These are phyloP conservation scores for Fusarium hostae DNA, from an alignment of 2,329 filamentous ascomycete genomes.

Conservation along the genomic window DNA sequence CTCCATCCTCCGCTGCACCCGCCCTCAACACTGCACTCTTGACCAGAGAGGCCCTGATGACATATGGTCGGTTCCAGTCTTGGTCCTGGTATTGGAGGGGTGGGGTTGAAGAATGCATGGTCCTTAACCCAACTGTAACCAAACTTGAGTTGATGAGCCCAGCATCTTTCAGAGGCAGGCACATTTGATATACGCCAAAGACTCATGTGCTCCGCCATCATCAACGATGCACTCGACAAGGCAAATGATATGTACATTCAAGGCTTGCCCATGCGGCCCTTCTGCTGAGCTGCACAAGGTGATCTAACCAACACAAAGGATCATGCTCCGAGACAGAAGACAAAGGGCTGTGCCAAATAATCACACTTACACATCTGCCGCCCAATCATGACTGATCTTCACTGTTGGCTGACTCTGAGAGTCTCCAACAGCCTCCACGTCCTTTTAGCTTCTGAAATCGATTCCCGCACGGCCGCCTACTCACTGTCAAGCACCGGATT, in stretches of 20 bases:
- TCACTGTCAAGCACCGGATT: conserved; percentile 30
- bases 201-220: conserved; percentile 36
- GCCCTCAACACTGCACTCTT: conserved; percentile 11
- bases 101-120: conserved; percentile 29
- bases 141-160: conserved; percentile 15
- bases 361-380: conserved; percentile 18
- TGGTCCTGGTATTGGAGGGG: conserved; percentile 31
- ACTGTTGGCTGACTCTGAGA: conserved; percentile 26
- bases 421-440: conserved; percentile 19
- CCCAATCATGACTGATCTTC: conserved; percentile 23
- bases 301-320: conserved; percentile 25
- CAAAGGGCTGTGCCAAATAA: conserved; percentile 40
- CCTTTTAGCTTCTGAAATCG: conserved; percentile 17
- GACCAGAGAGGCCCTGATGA: conserved; percentile 22
- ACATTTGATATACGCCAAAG: conserved; percentile 30
- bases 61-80: conserved; percentile 22
- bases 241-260: conserved; percentile 11
- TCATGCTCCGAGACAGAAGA: conserved; percentile 29
- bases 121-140: conserved; percentile 17
- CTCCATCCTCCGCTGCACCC: conserved; percentile 30
- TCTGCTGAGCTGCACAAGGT: conserved; percentile 33
- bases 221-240: conserved; percentile 19
- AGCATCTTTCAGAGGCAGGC: conserved; percentile 9
- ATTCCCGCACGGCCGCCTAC: conserved; percentile 23
- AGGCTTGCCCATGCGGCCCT: conserved; percentile 14